Conservation (phyloP, 768 basidiomycete genomes). For the Suillus ampliporus region DNA sequence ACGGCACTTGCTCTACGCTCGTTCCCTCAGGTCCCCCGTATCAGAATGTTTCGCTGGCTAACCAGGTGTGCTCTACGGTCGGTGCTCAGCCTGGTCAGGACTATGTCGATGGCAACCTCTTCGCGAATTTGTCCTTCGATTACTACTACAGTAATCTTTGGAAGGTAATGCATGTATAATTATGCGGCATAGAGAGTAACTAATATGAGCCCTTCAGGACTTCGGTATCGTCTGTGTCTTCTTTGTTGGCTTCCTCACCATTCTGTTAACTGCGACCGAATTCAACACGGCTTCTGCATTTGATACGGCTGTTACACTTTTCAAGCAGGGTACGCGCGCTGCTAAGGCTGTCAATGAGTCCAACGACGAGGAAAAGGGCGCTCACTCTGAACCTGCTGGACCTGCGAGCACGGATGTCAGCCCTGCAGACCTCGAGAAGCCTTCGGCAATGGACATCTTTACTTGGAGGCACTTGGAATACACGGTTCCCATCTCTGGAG, state of each 20-base stretch:
- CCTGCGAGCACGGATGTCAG: not conserved
- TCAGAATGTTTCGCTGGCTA: conserved; percentile 55
- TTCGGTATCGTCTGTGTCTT: conserved; percentile 75
- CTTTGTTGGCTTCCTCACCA: conserved; percentile 57
- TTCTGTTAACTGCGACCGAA: conserved; percentile 67
- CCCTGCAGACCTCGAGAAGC: not conserved
- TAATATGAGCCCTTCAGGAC: conserved; percentile 44
- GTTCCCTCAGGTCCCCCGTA: conserved; percentile 71
- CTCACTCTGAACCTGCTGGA: not conserved
- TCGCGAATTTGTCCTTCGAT: conserved; percentile 50
- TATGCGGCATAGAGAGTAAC: not conserved
- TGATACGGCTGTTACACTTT: conserved; percentile 57
- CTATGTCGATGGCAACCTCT: conserved; percentile 64
- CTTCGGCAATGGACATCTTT: conserved; percentile 55
- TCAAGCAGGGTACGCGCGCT: conserved; percentile 59
- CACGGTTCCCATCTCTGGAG: conserved; percentile 69
- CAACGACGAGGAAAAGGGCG: conserved; percentile 21
- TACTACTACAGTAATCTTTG: conserved; percentile 55
- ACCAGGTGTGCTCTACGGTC: conserved; percentile 79
- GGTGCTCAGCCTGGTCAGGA: conserved; percentile 66
- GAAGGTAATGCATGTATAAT: conserved; percentile 37
- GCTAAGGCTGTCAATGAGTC: conserved; percentile 26
- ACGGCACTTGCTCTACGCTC: conserved; percentile 64
- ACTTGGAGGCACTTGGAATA: conserved; percentile 87
- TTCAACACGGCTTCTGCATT: conserved; percentile 44